Percentiles rank a stretch among this genome's conserved stretches.
phyloP scores from a whole-genome alignment of 2,329 filamentous ascomycete species.

The Sporothrix variecibatus region DNA sequence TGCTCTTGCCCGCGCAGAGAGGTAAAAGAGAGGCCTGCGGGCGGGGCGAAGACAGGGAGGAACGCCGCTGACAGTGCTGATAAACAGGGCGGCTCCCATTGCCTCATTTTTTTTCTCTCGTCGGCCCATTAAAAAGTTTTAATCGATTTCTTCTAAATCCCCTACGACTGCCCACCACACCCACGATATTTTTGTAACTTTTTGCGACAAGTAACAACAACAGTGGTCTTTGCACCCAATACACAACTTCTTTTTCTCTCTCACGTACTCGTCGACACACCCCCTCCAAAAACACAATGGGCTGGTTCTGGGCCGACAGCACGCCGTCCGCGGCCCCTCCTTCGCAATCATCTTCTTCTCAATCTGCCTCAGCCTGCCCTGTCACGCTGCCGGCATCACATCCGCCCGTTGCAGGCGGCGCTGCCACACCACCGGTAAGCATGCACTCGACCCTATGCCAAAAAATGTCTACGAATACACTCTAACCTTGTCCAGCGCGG shows the following conservation, averaged over 20 bases:
- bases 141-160: neutral
- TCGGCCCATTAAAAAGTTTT: neutral
- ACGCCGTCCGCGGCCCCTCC: constrained; percentile 36
- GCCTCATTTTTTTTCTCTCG: constrained; percentile 21
- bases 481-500: constrained; percentile 42
- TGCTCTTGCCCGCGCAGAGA: neutral
- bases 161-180: neutral
- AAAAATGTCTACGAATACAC: neutral
- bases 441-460: neutral
- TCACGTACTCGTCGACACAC: neutral
- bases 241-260: neutral
- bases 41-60: neutral
- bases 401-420: constrained; percentile 30
- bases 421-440: constrained; percentile 46
- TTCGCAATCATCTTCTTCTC: neutral
- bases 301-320: constrained; percentile 65
- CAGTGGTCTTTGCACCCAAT: neutral
- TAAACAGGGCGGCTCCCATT: constrained; percentile 24
- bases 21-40: neutral
- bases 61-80: constrained; percentile 17
- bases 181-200: too few relatives aligned
- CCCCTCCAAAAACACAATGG: constrained; percentile 46
- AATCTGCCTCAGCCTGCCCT: constrained; percentile 21
- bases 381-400: constrained; percentile 27
- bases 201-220: neutral